These are phyloP conservation scores for Pyrenula aspistea DNA, from an alignment of 495 filamentous ascomycete species.

Conservation along the genomic window DNA sequence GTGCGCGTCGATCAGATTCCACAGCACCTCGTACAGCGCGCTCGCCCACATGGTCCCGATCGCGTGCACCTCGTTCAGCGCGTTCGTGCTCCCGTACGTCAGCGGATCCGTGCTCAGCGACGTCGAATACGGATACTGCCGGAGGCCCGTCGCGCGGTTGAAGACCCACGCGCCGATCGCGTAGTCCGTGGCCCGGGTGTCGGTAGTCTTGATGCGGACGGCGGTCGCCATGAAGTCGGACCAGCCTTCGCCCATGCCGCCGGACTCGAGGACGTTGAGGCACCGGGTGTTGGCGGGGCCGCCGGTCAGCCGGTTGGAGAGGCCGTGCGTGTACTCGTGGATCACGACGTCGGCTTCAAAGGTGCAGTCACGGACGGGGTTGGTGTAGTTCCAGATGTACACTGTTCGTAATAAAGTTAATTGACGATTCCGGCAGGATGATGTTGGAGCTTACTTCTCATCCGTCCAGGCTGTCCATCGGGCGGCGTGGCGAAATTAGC, in stretches of 20 bases:
- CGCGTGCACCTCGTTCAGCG: conserved; percentile 15
- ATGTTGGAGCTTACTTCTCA: conserved; percentile 20
- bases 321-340: conserved; percentile 30
- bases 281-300: conserved; percentile 37
- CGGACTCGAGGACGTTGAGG: conserved; percentile 27
- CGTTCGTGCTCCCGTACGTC: conserved; percentile 28
- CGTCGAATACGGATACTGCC: conserved; percentile 39
- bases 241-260: conserved; percentile 47
- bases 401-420: too few species aligned
- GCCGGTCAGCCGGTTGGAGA: conserved; percentile 43
- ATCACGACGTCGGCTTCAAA: conserved; percentile 37
- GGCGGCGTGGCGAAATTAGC: conserved; percentile 28
- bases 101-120: conserved; percentile 29
- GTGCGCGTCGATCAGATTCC: conserved; percentile 39
- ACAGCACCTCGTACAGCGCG: conserved; percentile 38
- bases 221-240: conserved; percentile 39
- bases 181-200: conserved; percentile 33
- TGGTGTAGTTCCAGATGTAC: conserved; percentile 7
- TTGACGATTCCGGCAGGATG: too few species aligned
- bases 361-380: conserved; percentile 28
- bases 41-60: conserved; percentile 40
- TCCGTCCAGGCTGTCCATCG: conserved; percentile 33
- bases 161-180: conserved; percentile 27
- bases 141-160: conserved; percentile 28
- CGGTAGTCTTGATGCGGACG: conserved; percentile 31